Evolutionary conservation across 1,139 yeast genomes (phyloP), one percentile per base, ranked within the genome.

Genomic region (Nakaseomyces uthaithaninus): DNA sequence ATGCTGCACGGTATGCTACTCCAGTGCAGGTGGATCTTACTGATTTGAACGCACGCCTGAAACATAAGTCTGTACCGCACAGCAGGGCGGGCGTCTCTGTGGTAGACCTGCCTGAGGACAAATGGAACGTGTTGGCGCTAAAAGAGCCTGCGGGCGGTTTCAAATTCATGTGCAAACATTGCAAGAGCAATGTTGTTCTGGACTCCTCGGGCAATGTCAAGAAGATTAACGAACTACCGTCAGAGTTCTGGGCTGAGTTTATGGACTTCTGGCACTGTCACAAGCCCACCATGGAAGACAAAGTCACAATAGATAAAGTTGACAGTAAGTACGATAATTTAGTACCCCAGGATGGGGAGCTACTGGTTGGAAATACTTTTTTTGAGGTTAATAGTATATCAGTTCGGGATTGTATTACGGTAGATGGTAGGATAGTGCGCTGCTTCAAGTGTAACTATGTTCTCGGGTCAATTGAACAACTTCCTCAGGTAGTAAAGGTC

Each of bases 191-290:
- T 9, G 31, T 54, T 9, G 38, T 56, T 9, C 33, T 42, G 6
- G 30, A 26, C 15, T 35, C 31, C 12, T 33, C 30, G 4, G 20
- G 37, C 2, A 50, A 55, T 30, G 52, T 51, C 31, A 23, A 26
- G 6, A 50, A 40, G 25, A 61, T 80, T 36, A 62, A 67, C 48
- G 84, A 85, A 35, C 73, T 89, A 79, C 98, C 98, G 0, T 82
- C 94, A 1, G 96, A 87, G 53, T 68, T 77, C 41, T 91, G 98
- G 98, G 76, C 83, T 10, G 98, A 91, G 57, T 68, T 91, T 73
- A 83, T 91, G 95, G 97, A 91, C 46, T 83, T 82, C 49, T 91
- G 98, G 98, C 97, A 91, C 59, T 91, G 98, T 57, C 97, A 91
- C 58, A 87, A 87, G 56, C 97, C 98, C 0, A 66, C 64, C 27